Evolutionary conservation across 2,329 filamentous ascomycete species (phyloP), one percentile per base, ranked within the genome.

Genomic region (Paraphaeosphaeria sporulosa): DNA sequence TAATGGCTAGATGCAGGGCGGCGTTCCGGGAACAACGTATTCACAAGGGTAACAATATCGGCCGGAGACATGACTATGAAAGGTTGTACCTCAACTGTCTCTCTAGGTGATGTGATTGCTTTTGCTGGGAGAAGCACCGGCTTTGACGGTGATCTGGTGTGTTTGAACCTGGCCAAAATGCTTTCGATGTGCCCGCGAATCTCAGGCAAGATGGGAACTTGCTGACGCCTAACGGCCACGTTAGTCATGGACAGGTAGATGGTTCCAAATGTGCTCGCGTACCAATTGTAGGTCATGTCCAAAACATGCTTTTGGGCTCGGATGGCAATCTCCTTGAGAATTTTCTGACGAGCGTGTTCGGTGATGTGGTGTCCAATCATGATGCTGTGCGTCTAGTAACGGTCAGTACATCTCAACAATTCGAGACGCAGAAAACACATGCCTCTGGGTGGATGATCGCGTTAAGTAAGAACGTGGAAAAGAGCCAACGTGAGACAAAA

Each of bases 351-450:
- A 44, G 93, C 93, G 78, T 94, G 93, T 68, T 96, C 92, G 52
- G 91, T 94, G 70, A 98, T 93, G 79, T 97, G 92, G 76, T 96
- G 94, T 70, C 96, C 92, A 58, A 92, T 86, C 82, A 98, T 89
- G 63, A 88, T 81, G 51, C 84, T 85, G 60, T 86, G 82, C 19
- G 82, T 83, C 86, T 89, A 67, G 50, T 19, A 7, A 21, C 55
- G 47, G 73, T 81, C 65, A 81, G 80, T 65, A 75, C 62, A n/a
- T 23, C 58, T 32, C 32, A 34, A 32, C 32, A 36, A 40, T 32
- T 23, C 19, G 55, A 59, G 62, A 53, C 21, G 23, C 48, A 17
- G 49, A 48, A 59, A 49, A 25, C 17, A 71, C 68, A 65, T 84
- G 88, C 93, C 85, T 99, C 95, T 12, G 95, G 95, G 71, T 95